Conservation (phyloP, 176 grass and related monocot genomes). For the Otatea glauca region DNA sequence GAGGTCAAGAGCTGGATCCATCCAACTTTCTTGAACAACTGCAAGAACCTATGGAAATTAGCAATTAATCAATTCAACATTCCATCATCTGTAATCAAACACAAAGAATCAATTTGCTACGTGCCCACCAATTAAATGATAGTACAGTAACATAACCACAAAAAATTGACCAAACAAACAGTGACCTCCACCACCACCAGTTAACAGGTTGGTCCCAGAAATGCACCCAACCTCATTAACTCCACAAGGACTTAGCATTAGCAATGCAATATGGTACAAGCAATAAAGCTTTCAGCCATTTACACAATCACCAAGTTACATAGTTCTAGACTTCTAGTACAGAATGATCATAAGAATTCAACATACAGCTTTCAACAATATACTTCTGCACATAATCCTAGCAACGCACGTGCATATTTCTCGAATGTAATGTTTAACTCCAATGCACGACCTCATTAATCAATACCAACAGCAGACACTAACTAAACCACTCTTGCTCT, state of each 20-base stretch:
- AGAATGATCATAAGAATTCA: neutral
- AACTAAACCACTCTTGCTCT: neutral
- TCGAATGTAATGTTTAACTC: neutral
- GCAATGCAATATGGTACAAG: neutral
- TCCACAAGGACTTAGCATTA: neutral
- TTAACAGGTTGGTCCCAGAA: neutral
- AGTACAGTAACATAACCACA: conserved; percentile 1
- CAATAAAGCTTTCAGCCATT: neutral
- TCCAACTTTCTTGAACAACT: conserved; percentile 94
- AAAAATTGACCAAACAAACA: neutral
- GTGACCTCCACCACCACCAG: neutral
- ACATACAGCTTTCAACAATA: neutral
- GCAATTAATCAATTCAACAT: conserved; percentile 54
- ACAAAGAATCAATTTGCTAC: conserved; percentile 16
- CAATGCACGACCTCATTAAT: neutral
- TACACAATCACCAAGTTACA: neutral
- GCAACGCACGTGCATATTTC: neutral
- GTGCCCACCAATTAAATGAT: neutral
- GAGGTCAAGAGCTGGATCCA: conserved; percentile 64
- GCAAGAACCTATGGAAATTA: conserved; percentile 97
- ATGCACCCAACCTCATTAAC: neutral
- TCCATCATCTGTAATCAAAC: conserved; percentile 38
- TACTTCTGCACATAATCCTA: neutral
- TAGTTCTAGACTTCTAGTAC: conserved; percentile 7
- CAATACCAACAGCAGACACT: neutral